Evolutionary conservation across 768 basidiomycete genomes (phyloP).

Genomic region (Phlebiopsis flavidoalba): DNA sequence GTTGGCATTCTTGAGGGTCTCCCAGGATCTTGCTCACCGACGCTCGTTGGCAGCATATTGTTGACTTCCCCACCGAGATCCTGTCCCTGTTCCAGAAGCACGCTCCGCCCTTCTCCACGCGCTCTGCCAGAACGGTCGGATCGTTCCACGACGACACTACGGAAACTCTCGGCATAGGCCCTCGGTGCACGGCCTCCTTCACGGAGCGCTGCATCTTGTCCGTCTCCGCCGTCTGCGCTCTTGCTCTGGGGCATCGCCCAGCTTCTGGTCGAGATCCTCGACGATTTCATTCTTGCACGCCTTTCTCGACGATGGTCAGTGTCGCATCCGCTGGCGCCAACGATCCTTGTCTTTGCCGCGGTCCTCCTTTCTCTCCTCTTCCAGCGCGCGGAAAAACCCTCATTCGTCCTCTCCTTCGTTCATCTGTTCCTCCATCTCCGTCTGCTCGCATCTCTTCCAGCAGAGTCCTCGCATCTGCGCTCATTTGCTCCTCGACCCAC

Average conservation of each 20-base stretch:
- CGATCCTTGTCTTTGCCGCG: conserved; percentile 62
- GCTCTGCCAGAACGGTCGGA: conserved; percentile 51
- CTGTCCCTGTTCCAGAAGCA: conserved; percentile 54
- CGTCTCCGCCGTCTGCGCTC: conserved; percentile 35
- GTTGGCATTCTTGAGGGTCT: conserved; percentile 57
- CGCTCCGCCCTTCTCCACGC: conserved; percentile 62
- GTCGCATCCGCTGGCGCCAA: conserved; percentile 71
- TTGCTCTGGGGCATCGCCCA: conserved; percentile 46
- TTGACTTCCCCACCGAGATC: conserved; percentile 66
- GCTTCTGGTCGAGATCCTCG: conserved; percentile 53
- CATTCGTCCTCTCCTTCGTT: conserved; percentile 35
- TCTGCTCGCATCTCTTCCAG: conserved; percentile 27
- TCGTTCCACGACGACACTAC: conserved; percentile 46
- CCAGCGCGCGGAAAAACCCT: conserved; percentile 56
- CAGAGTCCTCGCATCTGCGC: conserved; percentile 41
- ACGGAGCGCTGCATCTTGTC: conserved; percentile 34
- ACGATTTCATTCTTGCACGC: conserved; percentile 67
- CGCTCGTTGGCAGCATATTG: conserved; percentile 63
- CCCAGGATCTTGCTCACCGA: conserved; percentile 46
- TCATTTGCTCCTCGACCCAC: conserved; percentile 72
- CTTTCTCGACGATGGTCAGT: conserved; percentile 68
- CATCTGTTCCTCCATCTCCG: conserved; percentile 28
- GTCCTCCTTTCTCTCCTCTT: conserved; percentile 37
- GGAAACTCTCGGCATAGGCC: conserved; percentile 43
- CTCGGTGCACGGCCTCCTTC: too few relatives aligned